These are phyloP conservation scores for Starmera dryadoides DNA, from an alignment of 805 yeast species.

Conservation along the genomic window DNA sequence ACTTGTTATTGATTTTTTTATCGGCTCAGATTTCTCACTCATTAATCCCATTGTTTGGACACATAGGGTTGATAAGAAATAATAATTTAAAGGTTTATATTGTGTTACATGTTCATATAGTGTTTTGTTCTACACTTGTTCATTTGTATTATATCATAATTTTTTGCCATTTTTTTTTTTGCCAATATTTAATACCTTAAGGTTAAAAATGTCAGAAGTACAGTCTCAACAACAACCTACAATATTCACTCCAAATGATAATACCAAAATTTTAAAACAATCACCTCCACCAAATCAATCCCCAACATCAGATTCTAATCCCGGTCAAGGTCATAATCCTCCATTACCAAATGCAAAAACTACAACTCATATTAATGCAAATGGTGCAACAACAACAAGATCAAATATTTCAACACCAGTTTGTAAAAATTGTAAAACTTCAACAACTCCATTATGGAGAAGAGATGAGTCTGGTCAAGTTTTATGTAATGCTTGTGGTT, in stretches of 20 bases:
- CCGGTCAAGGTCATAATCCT: slow-evolving; percentile 8
- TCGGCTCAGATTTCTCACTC: too few species aligned
- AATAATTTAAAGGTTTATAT: too few species aligned
- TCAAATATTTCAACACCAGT: slow-evolving; percentile 58
- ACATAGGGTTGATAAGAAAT: too few species aligned
- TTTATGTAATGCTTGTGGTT: slow-evolving; percentile 90
- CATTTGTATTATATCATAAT: too few species aligned
- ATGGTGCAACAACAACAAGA: slow-evolving; percentile 60
- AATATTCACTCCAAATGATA: not conserved
- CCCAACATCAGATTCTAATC: not conserved
- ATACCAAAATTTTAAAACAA: too few species aligned
- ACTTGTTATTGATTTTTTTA: too few species aligned
- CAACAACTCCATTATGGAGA: slow-evolving; percentile 93
- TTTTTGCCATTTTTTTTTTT: too few species aligned
- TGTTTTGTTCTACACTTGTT: too few species aligned
- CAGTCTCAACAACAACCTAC: not conserved
- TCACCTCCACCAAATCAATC: too few species aligned
- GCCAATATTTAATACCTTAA: not conserved
- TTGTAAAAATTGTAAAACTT: slow-evolving; percentile 87
- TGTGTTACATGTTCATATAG: too few species aligned
- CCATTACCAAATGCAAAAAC: slow-evolving; percentile 52
- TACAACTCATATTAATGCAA: slow-evolving; percentile 42
- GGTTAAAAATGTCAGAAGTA: not conserved
- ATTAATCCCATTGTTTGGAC: too few species aligned
- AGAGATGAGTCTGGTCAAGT: slow-evolving; percentile 89